These are phyloP conservation scores for Chlorella sp. DNA, from an alignment of 139 green algal species.

Conservation along the genomic window DNA sequence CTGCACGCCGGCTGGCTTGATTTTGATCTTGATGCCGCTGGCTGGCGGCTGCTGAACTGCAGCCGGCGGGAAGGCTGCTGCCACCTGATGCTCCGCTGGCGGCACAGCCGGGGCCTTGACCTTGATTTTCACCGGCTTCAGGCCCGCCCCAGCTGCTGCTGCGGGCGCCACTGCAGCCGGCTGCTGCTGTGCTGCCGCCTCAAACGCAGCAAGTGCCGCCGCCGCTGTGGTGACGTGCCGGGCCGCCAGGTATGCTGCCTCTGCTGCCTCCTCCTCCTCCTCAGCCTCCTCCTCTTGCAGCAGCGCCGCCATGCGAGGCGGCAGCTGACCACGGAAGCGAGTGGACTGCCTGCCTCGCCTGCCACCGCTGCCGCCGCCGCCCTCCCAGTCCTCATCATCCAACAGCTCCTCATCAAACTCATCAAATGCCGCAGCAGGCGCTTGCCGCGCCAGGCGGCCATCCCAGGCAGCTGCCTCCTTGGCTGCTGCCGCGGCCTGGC, in stretches of 20 bases:
- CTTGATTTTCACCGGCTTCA: background rate
- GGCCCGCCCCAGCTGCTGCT: no score
- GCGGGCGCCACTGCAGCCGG: background rate
- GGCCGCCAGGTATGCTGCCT: background rate
- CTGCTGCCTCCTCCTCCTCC: slow-evolving; percentile 10
- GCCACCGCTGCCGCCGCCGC: background rate
- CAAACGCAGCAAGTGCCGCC: slow-evolving; percentile 12
- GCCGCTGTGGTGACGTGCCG: background rate
- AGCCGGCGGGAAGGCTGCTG: background rate
- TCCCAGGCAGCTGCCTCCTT: slow-evolving; percentile 8
- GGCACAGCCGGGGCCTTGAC: background rate
- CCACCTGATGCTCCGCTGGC: background rate
- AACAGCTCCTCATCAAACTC: background rate
- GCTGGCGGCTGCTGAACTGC: background rate
- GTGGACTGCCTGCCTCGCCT: slow-evolving; percentile 12
- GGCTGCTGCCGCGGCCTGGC: background rate
- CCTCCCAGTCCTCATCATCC: background rate
- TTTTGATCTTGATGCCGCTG: background rate
- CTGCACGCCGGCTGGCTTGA: background rate
- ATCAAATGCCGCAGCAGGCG: background rate
- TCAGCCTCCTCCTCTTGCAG: slow-evolving; percentile 27
- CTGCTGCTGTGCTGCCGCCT: slow-evolving; percentile 8
- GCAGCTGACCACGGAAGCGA: slow-evolving; percentile 16
- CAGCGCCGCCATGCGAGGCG: slow-evolving; percentile 26
- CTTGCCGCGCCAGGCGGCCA: background rate